Base-by-base conservation (phyloP, 2,329 filamentous ascomycete genomes). In the Tricladium varicosporioides region DNA sequence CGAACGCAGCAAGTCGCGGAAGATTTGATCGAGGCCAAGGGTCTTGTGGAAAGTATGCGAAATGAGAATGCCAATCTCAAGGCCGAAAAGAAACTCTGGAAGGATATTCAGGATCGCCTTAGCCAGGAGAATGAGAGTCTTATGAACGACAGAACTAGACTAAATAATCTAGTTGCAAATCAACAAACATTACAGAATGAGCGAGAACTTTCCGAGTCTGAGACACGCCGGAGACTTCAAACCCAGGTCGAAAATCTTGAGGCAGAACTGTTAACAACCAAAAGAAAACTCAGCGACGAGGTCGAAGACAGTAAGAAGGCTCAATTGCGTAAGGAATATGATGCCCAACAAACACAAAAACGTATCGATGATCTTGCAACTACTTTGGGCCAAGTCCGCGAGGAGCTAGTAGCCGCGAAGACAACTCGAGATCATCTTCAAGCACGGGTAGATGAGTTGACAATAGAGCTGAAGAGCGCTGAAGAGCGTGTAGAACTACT, bases 31-130 rank as follows among this genome's bases (percentile, higher is more conserved):
- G 94, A 97, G 71, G 86, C 89, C 5, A 88, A 87, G 70, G 88
- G 88, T 32, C 76, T 93, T 52, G 79, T 89, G 2, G 93, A 99
- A 68, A 92, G 91, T 68, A 83, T 97, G 73, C 88, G 92, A 52
- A 92, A 91, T 63, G 94, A 99, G 71, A 91, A 87, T 53, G 87
- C 92, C 14, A 97, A 97, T 68, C 82, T 97, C 33, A 96, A 96
- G 72, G 92, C 93, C 0, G 93, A 97, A 73, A 96, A 96, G 75
- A 89, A 91, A 40, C 80, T 99, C 9, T 96, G 90, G 89, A 96
- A 94, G 76, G 91, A 88, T 55, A 96, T 97, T 33, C 92, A 97
- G 70, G 87, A 89, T 61, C 86, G 95, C 52, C 79, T 97, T 45
- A 88, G 84, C 60, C 91, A 94, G 66, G 92, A 97, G 69, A 96